A percentile compares a stretch with the other conserved stretches of the same genome.
These are phyloP conservation scores for Forsythia suspensa DNA, from an alignment of 257 asterid genomes.

Conservation along the genomic window DNA sequence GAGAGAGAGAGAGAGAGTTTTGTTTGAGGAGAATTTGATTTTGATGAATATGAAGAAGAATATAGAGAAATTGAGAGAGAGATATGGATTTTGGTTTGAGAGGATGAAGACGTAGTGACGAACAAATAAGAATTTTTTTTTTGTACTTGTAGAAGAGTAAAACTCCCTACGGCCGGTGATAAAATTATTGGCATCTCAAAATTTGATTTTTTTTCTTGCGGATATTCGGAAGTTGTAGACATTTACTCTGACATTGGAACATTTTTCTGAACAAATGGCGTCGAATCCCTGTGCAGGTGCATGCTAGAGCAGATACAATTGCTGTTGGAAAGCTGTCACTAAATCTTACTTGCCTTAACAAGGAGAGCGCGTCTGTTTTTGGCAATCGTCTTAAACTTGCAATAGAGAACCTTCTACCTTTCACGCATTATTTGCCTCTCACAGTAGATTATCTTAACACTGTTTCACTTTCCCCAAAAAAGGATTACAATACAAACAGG, in stretches of 20 bases:
- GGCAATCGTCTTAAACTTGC: constrained; percentile 55
- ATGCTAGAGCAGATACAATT: constrained; percentile 65
- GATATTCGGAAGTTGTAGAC: constrained; percentile 1
- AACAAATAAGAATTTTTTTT: too few species aligned
- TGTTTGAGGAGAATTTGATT: too few species aligned
- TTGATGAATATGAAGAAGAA: too few species aligned
- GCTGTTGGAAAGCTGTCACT: constrained; percentile 88
- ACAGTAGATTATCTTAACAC: constrained; percentile 74
- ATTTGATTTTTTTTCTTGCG: constrained; percentile 12
- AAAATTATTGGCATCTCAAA: neutral
- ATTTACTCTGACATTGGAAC: neutral
- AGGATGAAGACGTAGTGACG: too few species aligned
- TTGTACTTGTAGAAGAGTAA: too few species aligned
- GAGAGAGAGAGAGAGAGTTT: too few species aligned
- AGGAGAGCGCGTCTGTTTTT: constrained; percentile 64
- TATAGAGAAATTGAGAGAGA: too few species aligned
- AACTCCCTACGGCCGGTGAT: too few species aligned
- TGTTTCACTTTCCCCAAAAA: constrained; percentile 68
- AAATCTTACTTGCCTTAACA: constrained; percentile 71
- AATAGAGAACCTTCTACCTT: constrained; percentile 63
- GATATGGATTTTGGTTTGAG: too few species aligned
- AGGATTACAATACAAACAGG: constrained; percentile 88
- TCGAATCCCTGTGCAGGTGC: constrained; percentile 52
- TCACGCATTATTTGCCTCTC: constrained; percentile 64
- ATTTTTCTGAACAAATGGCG: constrained; percentile 16